Base-by-base conservation (phyloP, 768 basidiomycete genomes). In the Pulveroboletus sp. region DNA sequence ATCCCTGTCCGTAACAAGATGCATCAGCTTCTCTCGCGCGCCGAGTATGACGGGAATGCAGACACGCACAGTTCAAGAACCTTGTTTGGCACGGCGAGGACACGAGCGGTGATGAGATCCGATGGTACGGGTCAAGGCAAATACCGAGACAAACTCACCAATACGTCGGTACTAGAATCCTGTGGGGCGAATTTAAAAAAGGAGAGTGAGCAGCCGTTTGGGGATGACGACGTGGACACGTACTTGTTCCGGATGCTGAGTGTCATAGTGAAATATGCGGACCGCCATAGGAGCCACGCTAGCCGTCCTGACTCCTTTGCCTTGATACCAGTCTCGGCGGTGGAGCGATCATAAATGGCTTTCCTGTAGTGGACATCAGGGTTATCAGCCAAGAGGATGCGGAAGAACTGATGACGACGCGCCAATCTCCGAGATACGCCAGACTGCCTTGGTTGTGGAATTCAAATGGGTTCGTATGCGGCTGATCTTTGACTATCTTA, bases 341-440 rank as follows among this genome's bases (percentile, higher is more conserved):
- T 70, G 37, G 83, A 76, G 47, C 82, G 72, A 69, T 88, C 87
- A 58, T 87, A 88, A 23, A 90, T 81, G 1, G 87, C 87, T 71
- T 84, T 84, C 87, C 87, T 83, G 53, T 58, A 46, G 2, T 46
- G 9, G 16, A 34, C 52, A 43, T 37, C 40, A 42, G 45, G 40
- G 42, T 17, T n/a, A 21, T 43, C 55, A 50, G 38, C n/a, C 40
- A 43, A 36, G 11, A 34, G 23, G 49, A 36, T 23, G 38, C 12
- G 21, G 21, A 33, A 25, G 34, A 9, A 41, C 14, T 44, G 46
- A 24, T 27, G 36, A 45, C 31, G 12, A 69, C 80, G 39, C 38
- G 79, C 82, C 85, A 89, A 57, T 84, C 78, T 19, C 90, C 89
- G 35, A 92, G 70, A 64, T 91, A 92, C 11, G 91, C 89, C 62